These are phyloP conservation scores for Stropharia rugosoannulata DNA, from an alignment of 768 basidiomycete genomes.

Conservation along the genomic window DNA sequence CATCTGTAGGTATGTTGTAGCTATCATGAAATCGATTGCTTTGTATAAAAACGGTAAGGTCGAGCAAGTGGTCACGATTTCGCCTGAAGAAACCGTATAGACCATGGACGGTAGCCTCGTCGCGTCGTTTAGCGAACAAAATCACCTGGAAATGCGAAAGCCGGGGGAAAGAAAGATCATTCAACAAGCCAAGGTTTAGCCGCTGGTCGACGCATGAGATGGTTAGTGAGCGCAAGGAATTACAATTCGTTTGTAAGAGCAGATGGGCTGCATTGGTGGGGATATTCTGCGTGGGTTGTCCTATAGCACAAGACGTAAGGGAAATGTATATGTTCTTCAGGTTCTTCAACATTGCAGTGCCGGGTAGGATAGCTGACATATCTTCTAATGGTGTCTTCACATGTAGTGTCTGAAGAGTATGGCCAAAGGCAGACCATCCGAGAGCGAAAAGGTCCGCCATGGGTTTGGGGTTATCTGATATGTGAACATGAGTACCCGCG, in stretches of 20 bases:
- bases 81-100: background rate
- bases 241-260: too few species aligned
- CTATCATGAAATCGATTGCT: background rate
- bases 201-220: too few species aligned
- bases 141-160: background rate
- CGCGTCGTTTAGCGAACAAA: background rate
- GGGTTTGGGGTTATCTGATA: background rate
- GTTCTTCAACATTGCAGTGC: conserved; percentile 7
- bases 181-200: background rate
- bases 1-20: background rate
- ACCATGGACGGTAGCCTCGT: background rate
- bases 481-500: conserved; percentile 3
- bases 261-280: too few species aligned
- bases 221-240: too few species aligned
- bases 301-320: conserved; percentile 4
- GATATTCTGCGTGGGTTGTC: background rate
- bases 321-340: conserved; percentile 18
- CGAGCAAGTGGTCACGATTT: background rate
- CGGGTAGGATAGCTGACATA: conserved; percentile 9
- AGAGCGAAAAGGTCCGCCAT: conserved; percentile 11
- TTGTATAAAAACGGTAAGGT: background rate
- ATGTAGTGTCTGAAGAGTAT: conserved; percentile 13
- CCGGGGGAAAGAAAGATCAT: background rate
- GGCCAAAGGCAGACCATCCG: conserved; percentile 20
- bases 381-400: conserved; percentile 21